phyloP scores from a whole-genome alignment of 495 filamentous ascomycete species.

The Cetradonia linearis region DNA sequence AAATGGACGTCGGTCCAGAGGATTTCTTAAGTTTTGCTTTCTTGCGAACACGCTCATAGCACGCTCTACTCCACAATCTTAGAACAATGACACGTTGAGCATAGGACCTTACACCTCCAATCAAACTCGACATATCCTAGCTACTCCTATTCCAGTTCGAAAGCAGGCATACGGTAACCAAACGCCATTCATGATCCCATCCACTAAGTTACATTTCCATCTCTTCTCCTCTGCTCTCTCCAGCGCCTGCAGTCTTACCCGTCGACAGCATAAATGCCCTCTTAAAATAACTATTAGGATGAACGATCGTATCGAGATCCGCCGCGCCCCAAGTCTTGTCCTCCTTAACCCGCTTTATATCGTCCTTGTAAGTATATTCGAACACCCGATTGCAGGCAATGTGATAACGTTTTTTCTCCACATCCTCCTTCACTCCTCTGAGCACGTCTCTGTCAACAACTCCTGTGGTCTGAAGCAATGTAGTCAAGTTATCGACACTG shows the following conservation, averaged over 20 bases:
- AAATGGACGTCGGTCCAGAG: too few relatives aligned
- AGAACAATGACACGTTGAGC: too few relatives aligned
- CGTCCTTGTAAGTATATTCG: constrained; percentile 72
- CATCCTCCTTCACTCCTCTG: constrained; percentile 75
- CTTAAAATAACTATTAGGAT: constrained; percentile 97
- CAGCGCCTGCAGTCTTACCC: constrained; percentile 28
- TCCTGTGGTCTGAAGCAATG: constrained; percentile 61
- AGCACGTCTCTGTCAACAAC: constrained; percentile 69
- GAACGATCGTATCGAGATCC: constrained; percentile 88
- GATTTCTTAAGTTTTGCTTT: too few relatives aligned
- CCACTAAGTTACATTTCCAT: constrained; percentile 17
- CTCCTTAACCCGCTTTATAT: constrained; percentile 84
- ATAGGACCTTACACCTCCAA: too few relatives aligned
- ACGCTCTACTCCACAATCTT: too few relatives aligned
- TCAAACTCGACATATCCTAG: background rate
- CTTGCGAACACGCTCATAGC: too few relatives aligned
- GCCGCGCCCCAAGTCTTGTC: constrained; percentile 62
- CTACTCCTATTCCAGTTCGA: background rate
- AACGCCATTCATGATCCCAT: background rate
- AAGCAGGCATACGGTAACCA: too few relatives aligned
- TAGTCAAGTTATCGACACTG: constrained; percentile 70
- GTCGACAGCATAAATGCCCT: constrained; percentile 81
- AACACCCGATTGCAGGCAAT: constrained; percentile 97
- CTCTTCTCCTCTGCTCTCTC: constrained; percentile 20
- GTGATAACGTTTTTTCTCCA: constrained; percentile 79